Conservation (phyloP, 2,329 filamentous ascomycete species). For the Ceratocystis cacaofunesta region DNA sequence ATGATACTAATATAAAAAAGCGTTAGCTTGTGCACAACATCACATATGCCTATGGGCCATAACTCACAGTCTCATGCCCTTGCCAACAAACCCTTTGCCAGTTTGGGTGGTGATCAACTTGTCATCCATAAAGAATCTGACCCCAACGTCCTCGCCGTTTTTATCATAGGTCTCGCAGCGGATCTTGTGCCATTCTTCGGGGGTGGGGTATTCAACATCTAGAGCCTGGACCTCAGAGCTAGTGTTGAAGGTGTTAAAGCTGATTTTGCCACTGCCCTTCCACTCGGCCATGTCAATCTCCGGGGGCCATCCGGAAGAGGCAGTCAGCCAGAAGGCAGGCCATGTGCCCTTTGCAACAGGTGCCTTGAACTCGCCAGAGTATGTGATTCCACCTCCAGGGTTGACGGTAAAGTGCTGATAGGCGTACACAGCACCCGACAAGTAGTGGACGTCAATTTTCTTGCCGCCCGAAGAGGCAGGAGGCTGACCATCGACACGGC, state of each 20-base stretch:
- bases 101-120: constrained; percentile 34
- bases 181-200: constrained; percentile 35
- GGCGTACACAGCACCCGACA: constrained; percentile 32
- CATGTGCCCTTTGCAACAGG: constrained; percentile 33
- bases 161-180: constrained; percentile 35
- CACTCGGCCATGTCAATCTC: constrained; percentile 47
- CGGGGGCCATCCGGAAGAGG: constrained; percentile 39
- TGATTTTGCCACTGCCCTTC: constrained; percentile 43
- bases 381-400: constrained; percentile 28
- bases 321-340: constrained; percentile 46
- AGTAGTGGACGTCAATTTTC: constrained; percentile 35
- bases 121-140: constrained; percentile 41
- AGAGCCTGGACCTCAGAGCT: constrained; percentile 31
- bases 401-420: constrained; percentile 28
- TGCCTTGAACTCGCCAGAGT: constrained; percentile 28
- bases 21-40: constrained; percentile 1
- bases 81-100: constrained; percentile 34
- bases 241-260: constrained; percentile 41
- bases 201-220: constrained; percentile 34
- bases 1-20: constrained; percentile 25
- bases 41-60: background rate
- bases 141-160: constrained; percentile 37
- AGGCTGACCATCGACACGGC: constrained; percentile 29
- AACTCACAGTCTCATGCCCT: constrained; percentile 31
- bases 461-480: constrained; percentile 27